Percentiles rank a stretch among this genome's conserved stretches.
These are phyloP conservation scores for Musa acuminata DNA, from an alignment of 176 grass and related monocot species.

Conservation along the genomic window DNA sequence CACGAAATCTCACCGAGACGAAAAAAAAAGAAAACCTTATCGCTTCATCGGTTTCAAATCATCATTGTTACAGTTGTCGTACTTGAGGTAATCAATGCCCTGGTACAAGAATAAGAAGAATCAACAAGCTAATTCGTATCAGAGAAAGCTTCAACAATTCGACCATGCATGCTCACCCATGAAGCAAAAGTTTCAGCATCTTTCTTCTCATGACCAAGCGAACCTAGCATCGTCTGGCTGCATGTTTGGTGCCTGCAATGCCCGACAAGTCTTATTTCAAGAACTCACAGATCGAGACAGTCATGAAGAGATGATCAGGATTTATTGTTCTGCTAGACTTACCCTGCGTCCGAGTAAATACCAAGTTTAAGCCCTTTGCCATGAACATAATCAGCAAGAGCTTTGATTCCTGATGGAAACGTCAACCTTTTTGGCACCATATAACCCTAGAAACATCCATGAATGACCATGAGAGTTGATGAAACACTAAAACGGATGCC, in stretches of 20 bases:
- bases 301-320: neutral
- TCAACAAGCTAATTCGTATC: too few species aligned
- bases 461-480: too few species aligned
- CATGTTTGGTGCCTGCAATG: conserved; percentile 52
- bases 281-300: neutral
- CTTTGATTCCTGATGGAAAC: too few species aligned
- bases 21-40: conserved; percentile 13
- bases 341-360: too few species aligned
- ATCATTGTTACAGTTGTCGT: conserved; percentile 91
- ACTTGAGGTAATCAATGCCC: conserved; percentile 92
- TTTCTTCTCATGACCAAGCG: conserved; percentile 62
- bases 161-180: conserved; percentile 42
- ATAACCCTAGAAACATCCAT: too few species aligned
- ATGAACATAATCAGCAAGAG: too few species aligned
- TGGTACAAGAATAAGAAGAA: neutral
- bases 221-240: conserved; percentile 58
- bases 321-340: too few species aligned
- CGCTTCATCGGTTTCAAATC: conserved; percentile 54
- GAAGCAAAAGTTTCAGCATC: conserved; percentile 72
- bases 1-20: neutral
- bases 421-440: too few species aligned
- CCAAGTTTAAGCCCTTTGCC: too few species aligned
- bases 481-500: too few species aligned
- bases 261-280: too few species aligned
- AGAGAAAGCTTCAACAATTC: too few species aligned